Evolutionary conservation across 1,139 yeast genomes (phyloP).

Genomic region (Taiozyma onychis): DNA sequence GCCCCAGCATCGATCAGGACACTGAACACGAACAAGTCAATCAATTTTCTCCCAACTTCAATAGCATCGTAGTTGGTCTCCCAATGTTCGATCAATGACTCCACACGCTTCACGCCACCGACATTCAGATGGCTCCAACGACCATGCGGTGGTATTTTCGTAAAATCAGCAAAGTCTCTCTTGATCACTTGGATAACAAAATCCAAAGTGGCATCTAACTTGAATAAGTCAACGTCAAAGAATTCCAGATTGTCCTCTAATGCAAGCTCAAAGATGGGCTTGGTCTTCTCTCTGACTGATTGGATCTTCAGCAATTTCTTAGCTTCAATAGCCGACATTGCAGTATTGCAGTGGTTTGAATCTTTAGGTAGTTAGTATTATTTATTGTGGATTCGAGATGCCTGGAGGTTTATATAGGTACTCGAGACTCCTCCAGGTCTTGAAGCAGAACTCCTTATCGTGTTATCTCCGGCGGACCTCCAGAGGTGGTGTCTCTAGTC

Average conservation of each 20-base stretch:
- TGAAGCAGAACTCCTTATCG: neutral
- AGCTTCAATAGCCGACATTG: neutral
- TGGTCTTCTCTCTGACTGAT: conserved; percentile 47
- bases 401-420: neutral
- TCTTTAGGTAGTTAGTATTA: neutral
- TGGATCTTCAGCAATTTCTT: conserved; percentile 38
- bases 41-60: conserved; percentile 42
- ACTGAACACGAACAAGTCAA: conserved; percentile 51
- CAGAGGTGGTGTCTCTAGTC: conserved; percentile 1
- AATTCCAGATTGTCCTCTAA: conserved; percentile 32
- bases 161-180: conserved; percentile 35
- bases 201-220: conserved; percentile 35
- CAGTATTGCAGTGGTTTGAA: neutral
- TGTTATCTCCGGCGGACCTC: conserved; percentile 9
- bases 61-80: conserved; percentile 26
- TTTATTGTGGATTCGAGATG: neutral
- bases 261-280: conserved; percentile 35
- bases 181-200: conserved; percentile 37
- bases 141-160: conserved; percentile 53
- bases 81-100: conserved; percentile 34
- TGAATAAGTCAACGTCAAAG: conserved; percentile 38
- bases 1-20: conserved; percentile 62
- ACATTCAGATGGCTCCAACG: conserved; percentile 58
- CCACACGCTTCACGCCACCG: conserved; percentile 38
- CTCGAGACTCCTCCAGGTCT: neutral